Evolutionary conservation across 495 filamentous ascomycete genomes (phyloP), one percentile per base, ranked within the genome.

Genomic region (Amorphotheca resinae): DNA sequence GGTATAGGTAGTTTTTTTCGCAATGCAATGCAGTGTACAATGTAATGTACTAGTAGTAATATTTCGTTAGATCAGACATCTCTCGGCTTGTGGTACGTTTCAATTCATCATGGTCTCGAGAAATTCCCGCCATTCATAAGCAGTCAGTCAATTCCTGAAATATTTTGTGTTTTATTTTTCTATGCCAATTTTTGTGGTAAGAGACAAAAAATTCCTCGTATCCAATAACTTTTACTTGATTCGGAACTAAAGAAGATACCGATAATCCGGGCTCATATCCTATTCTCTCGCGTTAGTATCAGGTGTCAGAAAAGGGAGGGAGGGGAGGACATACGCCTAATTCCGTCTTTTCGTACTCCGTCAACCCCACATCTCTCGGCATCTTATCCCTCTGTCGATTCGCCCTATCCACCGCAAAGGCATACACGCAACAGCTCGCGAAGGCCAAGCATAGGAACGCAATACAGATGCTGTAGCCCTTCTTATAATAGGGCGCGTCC

Each of bases 401-500:
- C 63, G 85, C 74, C 40, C 53, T 52, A 55, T 59, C 59, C 38
- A 87, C 62, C 2, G 70, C 72, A 1, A 68, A 31, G 1, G 75
- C 67, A 55, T 94, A 93, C 0, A 66, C 37, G 22, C 66, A 51
- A 46, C 80, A 82, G 18, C 72, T 65, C 8, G 74, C 48, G 15
- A 69, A 74, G 41, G 76, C 78, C 33, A 95, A 57, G 38, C 74
- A 73, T 9, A 79, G 67, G 53, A 94, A 95, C 0, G 66, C 76
- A 3, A 95, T 59, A 54, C 78, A 83, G 47, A 95, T 84, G 23
- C 65, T 66, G 62, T 89, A 94, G 0, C 91, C 91, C 16, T 72
- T 72, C 11, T 64, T 76, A 58, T 80, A 94, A 1, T 64, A 53
- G 4, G 82, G 81, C 1, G 73, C 76, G 57, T 95, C 85, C 35